A percentile compares a stretch with the other conserved stretches of the same genome.
phyloP scores from a whole-genome alignment of 768 basidiomycete species.

The Serendipita sp. region DNA sequence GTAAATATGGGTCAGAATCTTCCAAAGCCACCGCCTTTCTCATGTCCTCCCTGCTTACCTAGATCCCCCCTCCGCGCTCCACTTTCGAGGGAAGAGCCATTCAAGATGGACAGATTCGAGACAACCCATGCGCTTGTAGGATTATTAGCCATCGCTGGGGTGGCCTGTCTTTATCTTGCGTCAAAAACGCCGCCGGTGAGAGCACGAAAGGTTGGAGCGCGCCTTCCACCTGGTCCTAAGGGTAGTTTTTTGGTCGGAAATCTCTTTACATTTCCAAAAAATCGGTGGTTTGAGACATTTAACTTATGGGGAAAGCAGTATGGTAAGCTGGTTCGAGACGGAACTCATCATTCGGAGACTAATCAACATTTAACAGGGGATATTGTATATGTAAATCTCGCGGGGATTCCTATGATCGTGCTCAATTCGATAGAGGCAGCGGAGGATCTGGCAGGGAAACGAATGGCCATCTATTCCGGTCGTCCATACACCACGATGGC shows the following conservation, averaged over 20 bases:
- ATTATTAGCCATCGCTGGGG: neutral
- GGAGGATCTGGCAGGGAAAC: constrained; percentile 13
- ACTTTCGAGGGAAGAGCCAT: too few relatives aligned
- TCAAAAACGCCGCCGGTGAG: neutral
- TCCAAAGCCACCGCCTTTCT: too few relatives aligned
- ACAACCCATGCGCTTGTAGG: neutral
- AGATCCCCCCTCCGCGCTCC: too few relatives aligned
- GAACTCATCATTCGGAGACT: too few relatives aligned
- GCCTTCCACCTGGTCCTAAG: neutral
- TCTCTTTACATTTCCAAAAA: neutral
- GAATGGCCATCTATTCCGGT: constrained; percentile 13
- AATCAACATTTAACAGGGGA: constrained; percentile 6
- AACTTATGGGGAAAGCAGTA: neutral
- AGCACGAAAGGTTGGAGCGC: neutral
- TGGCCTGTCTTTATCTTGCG: neutral
- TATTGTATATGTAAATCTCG: constrained; percentile 14
- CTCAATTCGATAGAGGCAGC: constrained; percentile 11
- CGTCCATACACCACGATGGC: constrained; percentile 11
- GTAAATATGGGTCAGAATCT: too few relatives aligned
- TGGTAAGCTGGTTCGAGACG: neutral
- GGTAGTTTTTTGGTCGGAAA: neutral
- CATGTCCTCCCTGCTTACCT: too few relatives aligned
- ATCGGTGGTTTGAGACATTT: neutral
- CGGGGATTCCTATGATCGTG: constrained; percentile 12
- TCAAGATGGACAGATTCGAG: too few relatives aligned